phyloP scores from a whole-genome alignment of 139 green algal species.

The Chlorella sp. region DNA sequence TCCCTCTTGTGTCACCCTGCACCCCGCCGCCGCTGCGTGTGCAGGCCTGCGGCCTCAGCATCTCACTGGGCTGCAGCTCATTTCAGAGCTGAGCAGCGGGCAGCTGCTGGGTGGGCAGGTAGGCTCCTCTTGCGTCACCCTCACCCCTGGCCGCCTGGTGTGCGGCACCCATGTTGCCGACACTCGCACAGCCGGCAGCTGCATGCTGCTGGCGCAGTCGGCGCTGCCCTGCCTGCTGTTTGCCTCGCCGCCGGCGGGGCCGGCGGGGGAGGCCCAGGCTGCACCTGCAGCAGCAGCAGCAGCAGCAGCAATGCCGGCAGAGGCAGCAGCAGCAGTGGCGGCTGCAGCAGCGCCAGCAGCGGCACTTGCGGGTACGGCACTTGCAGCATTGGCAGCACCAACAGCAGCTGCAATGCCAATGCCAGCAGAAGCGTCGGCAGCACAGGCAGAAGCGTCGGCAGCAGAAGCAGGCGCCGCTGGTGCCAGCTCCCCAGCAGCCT shows the following conservation, averaged over 20 bases:
- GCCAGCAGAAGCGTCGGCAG: background rate
- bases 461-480: background rate
- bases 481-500: background rate
- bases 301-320: background rate
- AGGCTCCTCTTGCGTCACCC: slow-evolving; percentile 48
- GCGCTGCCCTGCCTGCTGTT: slow-evolving; percentile 49
- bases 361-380: background rate
- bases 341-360: background rate
- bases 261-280: background rate
- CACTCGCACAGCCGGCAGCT: slow-evolving; percentile 80
- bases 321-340: background rate
- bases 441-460: background rate
- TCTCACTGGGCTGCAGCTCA: slow-evolving; percentile 69
- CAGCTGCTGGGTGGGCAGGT: slow-evolving; percentile 48
- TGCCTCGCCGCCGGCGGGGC: background rate
- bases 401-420: background rate
- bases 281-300: background rate
- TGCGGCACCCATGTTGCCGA: slow-evolving; percentile 59
- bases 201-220: slow-evolving; percentile 79
- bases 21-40: background rate
- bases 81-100: slow-evolving; percentile 58
- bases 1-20: no score
- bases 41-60: slow-evolving; percentile 28
- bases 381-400: background rate
- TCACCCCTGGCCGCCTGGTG: slow-evolving; percentile 50